Percentiles rank a stretch among this genome's conserved stretches.
phyloP scores from a whole-genome alignment of 2,329 filamentous ascomycete genomes.

The Claviceps humidiphila region DNA sequence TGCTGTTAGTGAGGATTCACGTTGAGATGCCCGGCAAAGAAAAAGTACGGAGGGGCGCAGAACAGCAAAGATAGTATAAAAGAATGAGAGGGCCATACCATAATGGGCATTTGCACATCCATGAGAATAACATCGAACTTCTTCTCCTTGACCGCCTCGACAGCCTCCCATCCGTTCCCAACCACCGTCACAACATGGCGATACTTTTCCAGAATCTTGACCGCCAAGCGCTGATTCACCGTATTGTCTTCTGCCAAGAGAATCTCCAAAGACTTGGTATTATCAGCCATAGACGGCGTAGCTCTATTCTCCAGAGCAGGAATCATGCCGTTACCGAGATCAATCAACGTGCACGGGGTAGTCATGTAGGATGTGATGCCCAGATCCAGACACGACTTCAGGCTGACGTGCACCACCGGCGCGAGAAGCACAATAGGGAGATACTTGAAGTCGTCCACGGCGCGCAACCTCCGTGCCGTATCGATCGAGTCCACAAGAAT shows the following conservation, averaged over 20 bases:
- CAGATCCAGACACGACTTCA: conserved; percentile 87
- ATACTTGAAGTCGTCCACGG: conserved; percentile 93
- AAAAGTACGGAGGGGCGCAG: too few species aligned
- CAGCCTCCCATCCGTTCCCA: conserved; percentile 84
- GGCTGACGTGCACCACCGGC: conserved; percentile 75
- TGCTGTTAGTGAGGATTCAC: conserved; percentile 20
- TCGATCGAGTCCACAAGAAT: conserved; percentile 92
- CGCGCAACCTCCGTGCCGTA: conserved; percentile 71
- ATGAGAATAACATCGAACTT: conserved; percentile 95
- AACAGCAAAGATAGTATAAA: not conserved
- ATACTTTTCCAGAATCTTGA: conserved; percentile 96
- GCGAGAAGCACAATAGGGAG: conserved; percentile 89
- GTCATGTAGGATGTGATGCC: conserved; percentile 99
- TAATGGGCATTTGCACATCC: conserved; percentile 99
- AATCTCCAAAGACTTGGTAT: conserved; percentile 91
- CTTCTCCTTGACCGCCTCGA: conserved; percentile 82
- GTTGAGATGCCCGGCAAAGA: too few species aligned
- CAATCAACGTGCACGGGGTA: conserved; percentile 84
- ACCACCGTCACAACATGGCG: conserved; percentile 87
- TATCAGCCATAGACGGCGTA: conserved; percentile 81
- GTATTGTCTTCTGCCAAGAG: conserved; percentile 92
- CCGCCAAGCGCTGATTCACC: conserved; percentile 89
- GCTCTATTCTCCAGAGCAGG: conserved; percentile 88
- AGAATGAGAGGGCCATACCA: conserved; percentile 39
- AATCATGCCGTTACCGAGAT: conserved; percentile 91